These are phyloP conservation scores for Boletales sp. DNA, from an alignment of 768 basidiomycete genomes.

Conservation along the genomic window DNA sequence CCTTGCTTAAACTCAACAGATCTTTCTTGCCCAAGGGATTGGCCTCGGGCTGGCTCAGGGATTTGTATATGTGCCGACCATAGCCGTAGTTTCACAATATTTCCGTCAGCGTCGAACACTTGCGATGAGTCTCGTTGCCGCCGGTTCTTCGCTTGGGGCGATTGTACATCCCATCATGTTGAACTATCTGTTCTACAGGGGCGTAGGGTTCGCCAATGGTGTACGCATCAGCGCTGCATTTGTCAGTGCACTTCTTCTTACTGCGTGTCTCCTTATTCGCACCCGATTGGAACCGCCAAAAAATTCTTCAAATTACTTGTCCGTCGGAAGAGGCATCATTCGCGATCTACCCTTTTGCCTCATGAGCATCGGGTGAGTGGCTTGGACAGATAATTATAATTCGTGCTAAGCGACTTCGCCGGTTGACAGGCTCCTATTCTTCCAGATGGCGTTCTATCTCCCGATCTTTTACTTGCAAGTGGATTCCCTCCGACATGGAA, in stretches of 20 bases:
- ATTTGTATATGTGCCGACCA: constrained; percentile 41
- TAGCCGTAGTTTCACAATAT: constrained; percentile 44
- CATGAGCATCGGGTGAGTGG: constrained; percentile 19
- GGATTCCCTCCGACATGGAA: constrained; percentile 45
- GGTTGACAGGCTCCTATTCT: constrained; percentile 16
- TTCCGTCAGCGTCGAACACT: constrained; percentile 39
- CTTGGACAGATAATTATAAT: not conserved
- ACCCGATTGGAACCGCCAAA: constrained; percentile 38
- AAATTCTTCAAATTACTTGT: constrained; percentile 10
- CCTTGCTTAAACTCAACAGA: constrained; percentile 19
- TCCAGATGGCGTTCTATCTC: constrained; percentile 41
- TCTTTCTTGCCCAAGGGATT: constrained; percentile 50
- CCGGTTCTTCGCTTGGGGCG: constrained; percentile 35
- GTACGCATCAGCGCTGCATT: constrained; percentile 49
- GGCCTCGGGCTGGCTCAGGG: constrained; percentile 45
- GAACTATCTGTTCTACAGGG: constrained; percentile 22
- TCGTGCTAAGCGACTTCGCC: not conserved
- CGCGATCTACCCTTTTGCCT: constrained; percentile 18
- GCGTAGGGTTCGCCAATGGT: constrained; percentile 39
- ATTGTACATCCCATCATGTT: constrained; percentile 29
- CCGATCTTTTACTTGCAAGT: constrained; percentile 58
- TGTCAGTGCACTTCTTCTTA: constrained; percentile 33
- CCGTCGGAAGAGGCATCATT: constrained; percentile 10
- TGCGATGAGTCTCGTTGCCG: constrained; percentile 42
- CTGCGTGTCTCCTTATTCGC: constrained; percentile 31